phyloP scores from a whole-genome alignment of 1,284 basidiomycete species.

The Cystobasidiaceae sp. region DNA sequence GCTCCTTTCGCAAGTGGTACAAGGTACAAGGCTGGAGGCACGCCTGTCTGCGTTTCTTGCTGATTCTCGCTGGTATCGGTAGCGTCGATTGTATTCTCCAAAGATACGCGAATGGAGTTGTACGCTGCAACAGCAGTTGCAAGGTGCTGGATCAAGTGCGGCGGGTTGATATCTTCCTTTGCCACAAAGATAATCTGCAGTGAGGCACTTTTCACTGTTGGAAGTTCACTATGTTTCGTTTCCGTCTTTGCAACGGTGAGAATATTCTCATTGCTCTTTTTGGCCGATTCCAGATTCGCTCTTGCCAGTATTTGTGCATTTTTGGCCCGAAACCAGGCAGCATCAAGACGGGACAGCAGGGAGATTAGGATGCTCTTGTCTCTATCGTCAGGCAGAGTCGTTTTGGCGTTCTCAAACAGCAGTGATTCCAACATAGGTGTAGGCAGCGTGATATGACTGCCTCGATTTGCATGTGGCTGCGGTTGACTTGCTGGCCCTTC shows the following conservation, averaged over 20 bases:
- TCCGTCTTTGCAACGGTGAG: not conserved
- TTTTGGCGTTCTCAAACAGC: too few relatives aligned
- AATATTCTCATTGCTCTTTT: not conserved
- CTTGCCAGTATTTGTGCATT: too few relatives aligned
- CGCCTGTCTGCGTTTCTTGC: not conserved
- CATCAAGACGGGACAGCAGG: not conserved
- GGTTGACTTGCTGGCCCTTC: too few relatives aligned
- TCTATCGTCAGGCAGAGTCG: too few relatives aligned
- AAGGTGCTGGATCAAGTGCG: constrained; percentile 62
- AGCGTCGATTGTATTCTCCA: not conserved
- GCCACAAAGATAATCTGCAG: constrained; percentile 62
- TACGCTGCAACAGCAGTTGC: constrained; percentile 66
- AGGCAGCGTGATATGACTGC: too few relatives aligned
- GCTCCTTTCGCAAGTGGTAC: constrained; percentile 65
- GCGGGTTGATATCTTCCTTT: constrained; percentile 65
- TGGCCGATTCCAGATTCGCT: too few relatives aligned
- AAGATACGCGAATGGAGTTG: constrained; percentile 54
- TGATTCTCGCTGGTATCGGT: not conserved
- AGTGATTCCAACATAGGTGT: too few relatives aligned
- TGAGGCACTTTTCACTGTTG: constrained; percentile 30
- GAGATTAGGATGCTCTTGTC: not conserved
- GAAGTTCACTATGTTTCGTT: not conserved
- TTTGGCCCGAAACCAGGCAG: not conserved
- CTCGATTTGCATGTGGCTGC: too few relatives aligned
- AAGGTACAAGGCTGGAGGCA: constrained; percentile 52